These are phyloP conservation scores for Claviceps arundinis DNA, from an alignment of 2,329 filamentous ascomycete genomes.

Conservation along the genomic window DNA sequence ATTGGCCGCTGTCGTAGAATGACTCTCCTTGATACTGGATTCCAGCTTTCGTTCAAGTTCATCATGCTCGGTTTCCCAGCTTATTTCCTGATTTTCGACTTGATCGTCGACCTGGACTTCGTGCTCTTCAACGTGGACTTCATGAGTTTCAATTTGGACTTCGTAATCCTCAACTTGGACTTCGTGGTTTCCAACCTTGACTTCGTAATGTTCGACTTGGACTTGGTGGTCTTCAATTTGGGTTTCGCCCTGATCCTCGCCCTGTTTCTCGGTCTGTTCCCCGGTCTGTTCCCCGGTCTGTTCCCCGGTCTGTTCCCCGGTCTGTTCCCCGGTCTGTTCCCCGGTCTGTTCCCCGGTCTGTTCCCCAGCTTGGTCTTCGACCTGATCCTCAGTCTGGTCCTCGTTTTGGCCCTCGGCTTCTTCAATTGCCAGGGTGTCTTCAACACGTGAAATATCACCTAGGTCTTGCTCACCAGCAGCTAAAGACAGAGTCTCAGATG, in stretches of 20 bases:
- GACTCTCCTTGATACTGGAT: not conserved
- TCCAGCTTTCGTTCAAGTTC: constrained; percentile 5
- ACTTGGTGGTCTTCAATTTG: too few relatives aligned
- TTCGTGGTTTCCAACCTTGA: too few relatives aligned
- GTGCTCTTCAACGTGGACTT: not conserved
- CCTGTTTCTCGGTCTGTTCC: too few relatives aligned
- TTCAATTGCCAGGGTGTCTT: not conserved
- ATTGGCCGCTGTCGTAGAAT: not conserved
- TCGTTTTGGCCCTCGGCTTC: constrained; percentile 3
- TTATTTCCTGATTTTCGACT: constrained; percentile 10
- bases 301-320: too few relatives aligned
- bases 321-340: too few relatives aligned
- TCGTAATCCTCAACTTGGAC: too few relatives aligned
- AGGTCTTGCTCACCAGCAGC: constrained; percentile 1
- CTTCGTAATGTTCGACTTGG: too few relatives aligned
- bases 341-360: too few relatives aligned
- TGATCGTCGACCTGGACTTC: constrained; percentile 3
- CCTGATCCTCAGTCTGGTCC: constrained; percentile 3
- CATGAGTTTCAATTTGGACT: too few relatives aligned
- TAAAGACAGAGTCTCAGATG: not conserved
- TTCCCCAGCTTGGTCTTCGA: too few relatives aligned
- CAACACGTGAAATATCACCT: not conserved
- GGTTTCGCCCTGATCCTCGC: too few relatives aligned
- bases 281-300: too few relatives aligned
- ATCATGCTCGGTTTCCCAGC: constrained; percentile 11